These are phyloP conservation scores for Suillus paluster DNA, from an alignment of 768 basidiomycete species.

Conservation along the genomic window DNA sequence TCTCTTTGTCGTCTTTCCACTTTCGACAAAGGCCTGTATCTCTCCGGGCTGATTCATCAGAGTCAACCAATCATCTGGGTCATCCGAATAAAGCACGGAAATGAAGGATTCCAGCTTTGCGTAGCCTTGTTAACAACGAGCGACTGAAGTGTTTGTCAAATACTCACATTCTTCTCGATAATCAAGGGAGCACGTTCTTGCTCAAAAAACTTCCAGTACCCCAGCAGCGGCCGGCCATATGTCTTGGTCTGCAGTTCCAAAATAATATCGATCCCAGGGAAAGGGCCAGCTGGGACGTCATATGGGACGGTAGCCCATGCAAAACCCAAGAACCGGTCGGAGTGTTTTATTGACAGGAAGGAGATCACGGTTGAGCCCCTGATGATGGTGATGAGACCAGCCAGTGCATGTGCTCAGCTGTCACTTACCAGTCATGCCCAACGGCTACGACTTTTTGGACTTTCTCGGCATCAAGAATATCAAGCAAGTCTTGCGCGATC, in stretches of 20 bases:
- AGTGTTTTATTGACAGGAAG: constrained; percentile 42
- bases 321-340: constrained; percentile 46
- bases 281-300: constrained; percentile 26
- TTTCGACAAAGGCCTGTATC: constrained; percentile 34
- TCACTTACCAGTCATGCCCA: constrained; percentile 45
- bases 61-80: constrained; percentile 40
- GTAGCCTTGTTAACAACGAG: not conserved
- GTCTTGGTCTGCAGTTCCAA: constrained; percentile 29
- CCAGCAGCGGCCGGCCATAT: constrained; percentile 43
- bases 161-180: constrained; percentile 41
- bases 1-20: constrained; percentile 23
- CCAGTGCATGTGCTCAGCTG: not conserved
- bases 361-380: constrained; percentile 43
- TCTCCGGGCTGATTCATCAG: constrained; percentile 40
- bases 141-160: not conserved
- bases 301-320: constrained; percentile 43
- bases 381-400: not conserved
- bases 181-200: constrained; percentile 33
- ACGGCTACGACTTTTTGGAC: constrained; percentile 38
- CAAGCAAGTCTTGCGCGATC: constrained; percentile 39
- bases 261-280: constrained; percentile 30
- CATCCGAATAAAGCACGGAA: constrained; percentile 36
- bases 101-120: constrained; percentile 45
- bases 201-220: constrained; percentile 47
- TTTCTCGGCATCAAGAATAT: constrained; percentile 43